These are phyloP conservation scores for Aspergillus nanangensis DNA, from an alignment of 495 filamentous ascomycete species.

Conservation along the genomic window DNA sequence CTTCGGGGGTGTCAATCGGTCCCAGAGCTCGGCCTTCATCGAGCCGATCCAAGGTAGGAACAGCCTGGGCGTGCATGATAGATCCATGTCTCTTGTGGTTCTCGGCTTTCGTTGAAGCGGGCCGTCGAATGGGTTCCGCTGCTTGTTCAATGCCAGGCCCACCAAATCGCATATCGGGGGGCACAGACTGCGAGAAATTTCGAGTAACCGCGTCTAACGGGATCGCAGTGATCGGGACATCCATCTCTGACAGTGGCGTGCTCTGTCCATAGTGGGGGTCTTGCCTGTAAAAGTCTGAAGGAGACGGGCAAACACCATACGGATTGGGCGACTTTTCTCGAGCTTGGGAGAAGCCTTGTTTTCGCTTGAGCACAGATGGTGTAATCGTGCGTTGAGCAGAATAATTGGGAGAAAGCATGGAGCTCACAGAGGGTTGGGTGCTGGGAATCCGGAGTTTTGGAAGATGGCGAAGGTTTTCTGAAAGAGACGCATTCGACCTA, in stretches of 20 bases:
- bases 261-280: constrained; percentile 60
- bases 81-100: constrained; percentile 10
- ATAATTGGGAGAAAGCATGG: constrained; percentile 4
- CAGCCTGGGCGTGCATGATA: not conserved
- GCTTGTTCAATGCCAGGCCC: not conserved
- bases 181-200: constrained; percentile 79
- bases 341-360: not conserved
- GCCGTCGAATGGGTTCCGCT: constrained; percentile 14
- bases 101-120: constrained; percentile 16
- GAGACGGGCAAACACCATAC: constrained; percentile 11
- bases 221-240: constrained; percentile 78
- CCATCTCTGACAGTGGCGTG: constrained; percentile 84
- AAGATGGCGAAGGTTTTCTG: constrained; percentile 44
- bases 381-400: constrained; percentile 21
- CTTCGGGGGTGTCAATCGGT: constrained; percentile 30
- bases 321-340: not conserved
- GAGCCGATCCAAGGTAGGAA: constrained; percentile 6
- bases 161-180: constrained; percentile 71
- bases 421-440: constrained; percentile 9
- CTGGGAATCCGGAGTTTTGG: constrained; percentile 55
- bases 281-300: constrained; percentile 21
- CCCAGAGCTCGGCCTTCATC: constrained; percentile 12
- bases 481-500: constrained; percentile 28
- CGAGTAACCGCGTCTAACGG: constrained; percentile 65
- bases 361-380: constrained; percentile 12